Percentiles rank a stretch among this genome's conserved stretches.
phyloP scores from a whole-genome alignment of 331 rosid genomes.

The Rosa hybrid region DNA sequence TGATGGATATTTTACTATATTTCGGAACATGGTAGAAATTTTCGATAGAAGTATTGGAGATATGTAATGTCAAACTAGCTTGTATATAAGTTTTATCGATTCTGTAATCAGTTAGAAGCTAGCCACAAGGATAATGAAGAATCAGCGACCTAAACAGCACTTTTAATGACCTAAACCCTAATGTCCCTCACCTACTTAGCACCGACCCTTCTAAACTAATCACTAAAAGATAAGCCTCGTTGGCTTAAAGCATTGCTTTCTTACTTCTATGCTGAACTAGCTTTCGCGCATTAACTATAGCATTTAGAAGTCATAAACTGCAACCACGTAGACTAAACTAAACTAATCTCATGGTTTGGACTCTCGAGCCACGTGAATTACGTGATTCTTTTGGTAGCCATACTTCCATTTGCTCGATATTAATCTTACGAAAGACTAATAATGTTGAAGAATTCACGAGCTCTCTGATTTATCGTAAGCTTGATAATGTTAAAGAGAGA shows the following conservation, averaged over 20 bases:
- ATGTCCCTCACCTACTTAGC: neutral
- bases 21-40: neutral
- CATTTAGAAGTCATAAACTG: neutral
- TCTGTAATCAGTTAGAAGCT: neutral
- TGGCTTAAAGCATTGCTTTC: neutral
- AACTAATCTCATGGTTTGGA: neutral
- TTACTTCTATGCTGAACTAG: neutral
- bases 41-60: neutral
- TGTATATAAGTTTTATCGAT: neutral
- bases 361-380: slow-evolving; percentile 4
- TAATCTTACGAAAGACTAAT: neutral
- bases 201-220: neutral
- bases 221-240: neutral
- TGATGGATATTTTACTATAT: neutral
- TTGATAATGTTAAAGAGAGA: neutral
- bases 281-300: neutral
- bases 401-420: neutral
- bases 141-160: neutral
- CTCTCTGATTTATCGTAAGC: neutral
- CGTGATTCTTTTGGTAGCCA: neutral
- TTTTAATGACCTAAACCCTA: neutral
- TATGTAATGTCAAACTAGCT: neutral
- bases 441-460: neutral
- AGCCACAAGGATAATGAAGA: neutral
- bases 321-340: neutral